A percentile compares a stretch with the other conserved stretches of the same genome.
phyloP scores from a whole-genome alignment of 2,329 filamentous ascomycete species.

The Fonsecaea erecta region DNA sequence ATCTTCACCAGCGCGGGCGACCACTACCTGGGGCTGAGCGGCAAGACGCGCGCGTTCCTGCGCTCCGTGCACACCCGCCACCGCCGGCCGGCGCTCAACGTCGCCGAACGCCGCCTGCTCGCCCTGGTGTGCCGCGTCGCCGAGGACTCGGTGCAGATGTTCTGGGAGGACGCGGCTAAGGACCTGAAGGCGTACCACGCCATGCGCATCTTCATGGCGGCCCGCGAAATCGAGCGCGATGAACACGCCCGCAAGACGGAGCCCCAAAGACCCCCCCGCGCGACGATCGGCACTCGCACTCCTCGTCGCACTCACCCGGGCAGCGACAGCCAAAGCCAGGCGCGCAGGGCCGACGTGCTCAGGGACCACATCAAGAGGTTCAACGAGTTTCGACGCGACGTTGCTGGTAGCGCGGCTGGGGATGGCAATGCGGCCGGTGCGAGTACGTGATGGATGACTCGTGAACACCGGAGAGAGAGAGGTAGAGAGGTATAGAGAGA shows the following conservation, averaged over 20 bases:
- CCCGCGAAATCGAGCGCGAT: slow-evolving; percentile 24
- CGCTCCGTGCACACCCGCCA: slow-evolving; percentile 15
- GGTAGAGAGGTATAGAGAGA: no score
- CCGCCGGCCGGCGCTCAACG: slow-evolving; percentile 13
- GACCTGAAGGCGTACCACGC: slow-evolving; percentile 14
- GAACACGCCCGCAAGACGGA: background rate
- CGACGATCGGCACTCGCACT: no score
- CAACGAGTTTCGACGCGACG: no score
- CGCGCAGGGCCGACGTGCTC: slow-evolving; percentile 1
- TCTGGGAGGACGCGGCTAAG: slow-evolving; percentile 26
- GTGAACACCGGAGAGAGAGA: no score
- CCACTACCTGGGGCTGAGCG: slow-evolving; percentile 26
- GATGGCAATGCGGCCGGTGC: background rate
- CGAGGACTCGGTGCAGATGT: slow-evolving; percentile 23
- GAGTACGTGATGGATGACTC: no score
- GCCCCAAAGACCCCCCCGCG: no score
- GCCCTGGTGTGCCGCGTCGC: slow-evolving; percentile 21
- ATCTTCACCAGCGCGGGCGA: slow-evolving; percentile 22
- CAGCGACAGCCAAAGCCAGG: no score
- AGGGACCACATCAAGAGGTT: background rate
- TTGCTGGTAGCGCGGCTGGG: background rate
- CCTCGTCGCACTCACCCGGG: no score
- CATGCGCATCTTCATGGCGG: slow-evolving; percentile 30
- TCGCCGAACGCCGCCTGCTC: slow-evolving; percentile 19
- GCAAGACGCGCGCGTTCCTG: slow-evolving; percentile 25